phyloP scores from a whole-genome alignment of 202 grass and related monocot genomes.

The Sporobolus alterniflorus region DNA sequence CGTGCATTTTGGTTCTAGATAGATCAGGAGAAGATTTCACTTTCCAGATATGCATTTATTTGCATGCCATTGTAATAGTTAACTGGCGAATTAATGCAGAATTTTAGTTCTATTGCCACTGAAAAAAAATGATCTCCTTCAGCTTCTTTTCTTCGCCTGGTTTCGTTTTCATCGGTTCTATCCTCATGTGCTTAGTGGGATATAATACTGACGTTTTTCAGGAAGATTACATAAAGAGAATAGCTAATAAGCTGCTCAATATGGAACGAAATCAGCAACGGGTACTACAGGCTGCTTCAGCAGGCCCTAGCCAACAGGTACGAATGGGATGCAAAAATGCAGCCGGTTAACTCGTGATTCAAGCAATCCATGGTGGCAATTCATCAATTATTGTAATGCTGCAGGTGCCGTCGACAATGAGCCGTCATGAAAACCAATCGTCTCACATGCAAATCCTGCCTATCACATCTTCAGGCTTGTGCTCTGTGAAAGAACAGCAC shows the following conservation, averaged over 20 bases:
- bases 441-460: not conserved
- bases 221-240: conserved; percentile 20
- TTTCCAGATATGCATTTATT: not conserved
- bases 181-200: not conserved
- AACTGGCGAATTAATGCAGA: not conserved
- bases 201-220: conserved; percentile 1
- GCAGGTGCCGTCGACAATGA: not conserved
- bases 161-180: not conserved
- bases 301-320: not conserved
- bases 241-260: not conserved
- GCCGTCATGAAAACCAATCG: not conserved
- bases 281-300: not conserved
- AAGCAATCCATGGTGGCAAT: not conserved
- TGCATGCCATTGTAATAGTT: not conserved
- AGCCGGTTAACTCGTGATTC: not conserved
- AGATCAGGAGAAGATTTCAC: not conserved
- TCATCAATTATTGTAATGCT: not conserved
- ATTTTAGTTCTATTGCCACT: not conserved
- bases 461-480: not conserved
- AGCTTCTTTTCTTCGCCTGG: not conserved
- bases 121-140: not conserved
- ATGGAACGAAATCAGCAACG: not conserved
- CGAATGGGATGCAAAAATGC: not conserved
- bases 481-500: not conserved
- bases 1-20: not conserved